phyloP scores from a whole-genome alignment of 2,329 filamentous ascomycete species.

The Penicillium sp. region DNA sequence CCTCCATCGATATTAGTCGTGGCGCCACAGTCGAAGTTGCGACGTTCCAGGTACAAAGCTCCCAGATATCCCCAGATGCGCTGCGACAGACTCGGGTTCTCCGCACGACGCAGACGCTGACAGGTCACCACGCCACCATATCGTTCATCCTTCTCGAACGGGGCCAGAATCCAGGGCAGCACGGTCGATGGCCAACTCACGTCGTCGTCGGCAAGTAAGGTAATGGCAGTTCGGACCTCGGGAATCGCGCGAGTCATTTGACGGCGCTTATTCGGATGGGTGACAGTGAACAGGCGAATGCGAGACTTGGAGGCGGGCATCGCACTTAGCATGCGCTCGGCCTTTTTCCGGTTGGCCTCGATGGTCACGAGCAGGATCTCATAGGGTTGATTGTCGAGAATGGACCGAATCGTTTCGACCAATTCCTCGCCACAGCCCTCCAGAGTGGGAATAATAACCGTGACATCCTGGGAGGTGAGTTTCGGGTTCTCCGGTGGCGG shows the following conservation, averaged over 20 bases:
- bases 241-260: constrained; percentile 93
- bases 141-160: constrained; percentile 75
- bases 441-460: constrained; percentile 91
- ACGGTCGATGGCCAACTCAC: constrained; percentile 88
- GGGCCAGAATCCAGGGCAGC: constrained; percentile 88
- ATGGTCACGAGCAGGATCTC: constrained; percentile 87
- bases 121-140: constrained; percentile 93
- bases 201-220: constrained; percentile 93
- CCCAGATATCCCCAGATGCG: constrained; percentile 87
- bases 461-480: constrained; percentile 81
- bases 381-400: constrained; percentile 60
- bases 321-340: constrained; percentile 63
- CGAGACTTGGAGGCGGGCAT: constrained; percentile 64
- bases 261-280: constrained; percentile 91
- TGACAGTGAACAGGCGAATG: constrained; percentile 74
- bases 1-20: constrained; percentile 94
- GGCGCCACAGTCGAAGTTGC: constrained; percentile 96
- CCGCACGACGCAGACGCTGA: constrained; percentile 77
- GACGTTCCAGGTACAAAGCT: constrained; percentile 86
- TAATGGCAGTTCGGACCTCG: constrained; percentile 79
- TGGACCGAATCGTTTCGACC: constrained; percentile 71
- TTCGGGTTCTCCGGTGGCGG: constrained; percentile 80
- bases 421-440: constrained; percentile 85
- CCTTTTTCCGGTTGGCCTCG: constrained; percentile 72
- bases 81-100: constrained; percentile 61